Conservation (phyloP, 192 early-diverging fungal species). For the Backusella tarrabulga region DNA sequence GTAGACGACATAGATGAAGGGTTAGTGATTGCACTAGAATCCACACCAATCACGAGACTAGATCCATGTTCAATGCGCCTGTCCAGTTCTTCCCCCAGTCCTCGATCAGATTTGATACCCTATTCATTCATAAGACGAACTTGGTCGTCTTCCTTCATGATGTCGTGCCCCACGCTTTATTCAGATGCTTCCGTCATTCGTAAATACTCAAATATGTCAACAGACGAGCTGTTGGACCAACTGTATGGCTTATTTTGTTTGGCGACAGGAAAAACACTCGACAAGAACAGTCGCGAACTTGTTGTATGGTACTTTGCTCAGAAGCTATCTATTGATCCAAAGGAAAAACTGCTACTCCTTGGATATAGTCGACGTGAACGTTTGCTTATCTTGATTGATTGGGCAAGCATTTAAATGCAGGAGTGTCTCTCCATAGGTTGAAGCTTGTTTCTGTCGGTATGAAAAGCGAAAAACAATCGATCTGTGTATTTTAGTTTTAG, state of each 20-base stretch:
- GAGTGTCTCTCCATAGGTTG: not conserved
- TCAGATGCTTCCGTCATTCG: not conserved
- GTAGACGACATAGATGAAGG: slow-evolving; percentile 34
- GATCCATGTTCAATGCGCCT: not conserved
- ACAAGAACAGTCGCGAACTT: not conserved
- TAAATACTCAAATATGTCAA: not conserved
- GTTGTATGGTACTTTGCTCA: not conserved
- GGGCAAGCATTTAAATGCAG: slow-evolving; percentile 1
- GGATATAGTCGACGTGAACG: not conserved
- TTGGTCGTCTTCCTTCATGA: not conserved
- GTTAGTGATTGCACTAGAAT: not conserved
- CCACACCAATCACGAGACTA: not conserved
- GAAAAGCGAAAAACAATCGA: not conserved
- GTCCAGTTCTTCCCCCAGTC: not conserved
- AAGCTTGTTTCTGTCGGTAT: not conserved
- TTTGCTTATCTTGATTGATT: not conserved
- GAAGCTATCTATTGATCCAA: not conserved
- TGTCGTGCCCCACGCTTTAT: not conserved
- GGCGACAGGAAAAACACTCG: not conserved
- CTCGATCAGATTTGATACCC: not conserved
- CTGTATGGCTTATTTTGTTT: not conserved
- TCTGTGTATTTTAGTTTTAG: not conserved
- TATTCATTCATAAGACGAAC: not conserved
- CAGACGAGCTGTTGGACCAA: not conserved
- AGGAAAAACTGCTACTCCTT: not conserved